Percentiles rank a stretch among this genome's conserved stretches.
These are phyloP conservation scores for Komagataella mondaviorum DNA, from an alignment of 805 yeast genomes.

Conservation along the genomic window DNA sequence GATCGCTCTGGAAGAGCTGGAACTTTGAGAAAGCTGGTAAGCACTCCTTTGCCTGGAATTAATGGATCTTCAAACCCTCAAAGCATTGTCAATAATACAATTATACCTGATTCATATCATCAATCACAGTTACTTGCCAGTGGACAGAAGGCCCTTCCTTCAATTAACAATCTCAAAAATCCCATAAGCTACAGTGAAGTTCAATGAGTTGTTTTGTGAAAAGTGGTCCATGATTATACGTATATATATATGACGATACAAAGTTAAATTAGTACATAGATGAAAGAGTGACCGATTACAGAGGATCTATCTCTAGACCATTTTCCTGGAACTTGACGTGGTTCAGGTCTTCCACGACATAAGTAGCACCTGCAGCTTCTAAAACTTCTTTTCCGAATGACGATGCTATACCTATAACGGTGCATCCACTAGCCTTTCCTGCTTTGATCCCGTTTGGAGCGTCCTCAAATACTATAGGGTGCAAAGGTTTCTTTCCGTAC, in stretches of 20 bases:
- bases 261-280: background rate
- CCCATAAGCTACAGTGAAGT: background rate
- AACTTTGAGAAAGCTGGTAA: background rate
- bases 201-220: background rate
- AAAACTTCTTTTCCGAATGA: slow-evolving; percentile 61
- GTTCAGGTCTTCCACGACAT: slow-evolving; percentile 63
- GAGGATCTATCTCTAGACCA: slow-evolving; percentile 23
- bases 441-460: slow-evolving; percentile 84
- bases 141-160: background rate
- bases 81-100: background rate
- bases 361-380: slow-evolving; percentile 66
- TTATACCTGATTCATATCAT: background rate
- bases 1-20: background rate
- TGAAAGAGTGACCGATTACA: slow-evolving; percentile 4
- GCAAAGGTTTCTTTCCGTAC: slow-evolving; percentile 11
- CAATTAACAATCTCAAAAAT: background rate
- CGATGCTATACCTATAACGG: slow-evolving; percentile 73
- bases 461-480: slow-evolving; percentile 68
- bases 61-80: background rate
- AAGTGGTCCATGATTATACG: background rate
- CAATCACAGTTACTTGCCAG: background rate
- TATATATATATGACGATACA: background rate
- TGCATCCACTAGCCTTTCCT: slow-evolving; percentile 75
- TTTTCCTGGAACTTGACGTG: slow-evolving; percentile 31
- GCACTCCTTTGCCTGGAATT: background rate